Evolutionary conservation across 129 eudicot genomes (phyloP), one percentile per base, ranked within the genome.

Genomic region (Cynara cardunculus): DNA sequence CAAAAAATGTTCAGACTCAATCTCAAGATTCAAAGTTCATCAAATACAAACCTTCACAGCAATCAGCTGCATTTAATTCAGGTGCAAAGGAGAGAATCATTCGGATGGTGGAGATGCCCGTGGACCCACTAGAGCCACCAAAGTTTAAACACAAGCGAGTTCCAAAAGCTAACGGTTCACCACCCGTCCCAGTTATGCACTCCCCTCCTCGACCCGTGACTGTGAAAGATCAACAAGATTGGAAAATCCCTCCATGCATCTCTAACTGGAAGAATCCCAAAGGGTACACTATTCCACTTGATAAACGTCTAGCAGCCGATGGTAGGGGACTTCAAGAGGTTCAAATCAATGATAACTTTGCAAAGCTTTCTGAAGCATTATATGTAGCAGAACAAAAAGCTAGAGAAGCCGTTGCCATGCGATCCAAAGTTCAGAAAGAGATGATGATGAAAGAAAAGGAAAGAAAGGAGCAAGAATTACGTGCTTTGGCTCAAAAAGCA

Each of bases 221-320:
- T 3, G 97, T 90, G 11, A 94, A 94, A 77, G 98, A 94, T 71
- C 98, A 91, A 76, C 94, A 92, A 75, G 97, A 94, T 64, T 91
- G 98, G 98, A 94, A 94, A 69, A 92, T 94, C 32, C 98, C 98
- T 0, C 98, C 98, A 0, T 94, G 98, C 28, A 89, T 92, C 46
- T 94, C 98, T 0, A 94, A 94, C 83, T 94, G 97, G 98, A 94
- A 94, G 87, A 94, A 91, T 27, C 97, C 98, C 0, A 94, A 94
- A 80, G 97, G 97, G 64, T 94, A 92, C 72, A 94, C 98, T 0
- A 94, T 94, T 14, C 98, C 98, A 0, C 91, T 94, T 5, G 98
- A 94, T 80, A 94, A 94, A 84, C 94, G 98, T 74, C 72, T 94
- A 71, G 98, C 98, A 19, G 98, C 96, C 0, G 98, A 94, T 86